phyloP scores from a whole-genome alignment of 1,284 basidiomycete genomes.

The Cutaneotrichosporon curvatum region DNA sequence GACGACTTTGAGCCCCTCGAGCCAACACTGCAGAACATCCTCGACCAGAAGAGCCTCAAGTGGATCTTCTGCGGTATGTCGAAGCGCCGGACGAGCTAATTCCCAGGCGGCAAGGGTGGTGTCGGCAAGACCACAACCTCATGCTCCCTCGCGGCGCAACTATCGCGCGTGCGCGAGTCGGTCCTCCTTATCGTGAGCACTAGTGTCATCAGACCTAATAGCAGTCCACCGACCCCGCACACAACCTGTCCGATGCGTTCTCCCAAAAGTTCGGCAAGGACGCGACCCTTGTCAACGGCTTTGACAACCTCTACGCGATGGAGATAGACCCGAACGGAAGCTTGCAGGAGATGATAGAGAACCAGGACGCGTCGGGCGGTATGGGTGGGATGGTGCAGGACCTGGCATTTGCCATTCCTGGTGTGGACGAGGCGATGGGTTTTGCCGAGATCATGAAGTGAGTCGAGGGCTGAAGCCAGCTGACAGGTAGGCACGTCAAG shows the following conservation, averaged over 20 bases:
- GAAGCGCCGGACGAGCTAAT: too few species aligned
- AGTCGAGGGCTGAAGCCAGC: slow-evolving; percentile 57
- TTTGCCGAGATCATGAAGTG: slow-evolving; percentile 99
- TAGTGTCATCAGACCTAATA: background rate
- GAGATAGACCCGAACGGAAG: slow-evolving; percentile 97
- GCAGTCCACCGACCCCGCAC: slow-evolving; percentile 96
- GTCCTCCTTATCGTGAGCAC: slow-evolving; percentile 79
- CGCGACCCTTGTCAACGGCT: slow-evolving; percentile 97
- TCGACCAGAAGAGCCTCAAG: slow-evolving; percentile 80
- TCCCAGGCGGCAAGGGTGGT: slow-evolving; percentile 90
- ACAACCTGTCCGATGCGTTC: slow-evolving; percentile 98
- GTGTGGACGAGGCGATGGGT: slow-evolving; percentile 99
- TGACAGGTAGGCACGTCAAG: slow-evolving; percentile 98
- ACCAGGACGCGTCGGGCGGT: slow-evolving; percentile 76
- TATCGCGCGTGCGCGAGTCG: slow-evolving; percentile 76
- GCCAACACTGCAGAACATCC: slow-evolving; percentile 78
- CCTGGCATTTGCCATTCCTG: slow-evolving; percentile 95
- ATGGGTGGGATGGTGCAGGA: slow-evolving; percentile 99
- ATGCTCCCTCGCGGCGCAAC: slow-evolving; percentile 89
- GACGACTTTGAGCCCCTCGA: slow-evolving; percentile 49
- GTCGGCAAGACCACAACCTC: slow-evolving; percentile 92
- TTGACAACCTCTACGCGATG: slow-evolving; percentile 95
- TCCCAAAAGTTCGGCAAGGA: slow-evolving; percentile 99
- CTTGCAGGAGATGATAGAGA: slow-evolving; percentile 98
- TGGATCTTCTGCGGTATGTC: slow-evolving; percentile 90